Evolutionary conservation across 2,329 filamentous ascomycete genomes (phyloP), one percentile per base, ranked within the genome.

Genomic region (Diplocarpon mali): DNA sequence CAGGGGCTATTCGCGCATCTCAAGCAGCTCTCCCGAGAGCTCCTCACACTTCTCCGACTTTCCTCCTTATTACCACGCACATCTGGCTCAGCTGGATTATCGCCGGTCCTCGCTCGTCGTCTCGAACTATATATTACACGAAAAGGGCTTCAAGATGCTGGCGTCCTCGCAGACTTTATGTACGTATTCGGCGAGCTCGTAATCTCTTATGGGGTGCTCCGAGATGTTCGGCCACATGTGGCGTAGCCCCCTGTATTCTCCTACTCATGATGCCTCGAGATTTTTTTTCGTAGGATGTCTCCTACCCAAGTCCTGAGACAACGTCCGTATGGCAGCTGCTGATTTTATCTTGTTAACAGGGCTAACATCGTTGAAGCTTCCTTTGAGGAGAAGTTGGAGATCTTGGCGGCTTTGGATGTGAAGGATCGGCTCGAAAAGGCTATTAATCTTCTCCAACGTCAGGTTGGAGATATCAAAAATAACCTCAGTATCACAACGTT

Each of bases 151-250:
- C 71, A 77, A 35, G 88, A 96, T 54, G 89, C 89, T 1, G 90
- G 90, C 2, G 69, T 79, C 8, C 72, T 98, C 9, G 90, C 92
- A 6, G 92, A 98, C 62, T 96, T 96, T 62, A 95, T 98, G 87
- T 24, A 24, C 7, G 20, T 24, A 24, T 24, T 7, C 20, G 20
- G 20, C 20, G 20, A 24, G 20, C 20, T 24, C 20, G 7, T 7
- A 24, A 7, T 4, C 20, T 7, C 20, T 4, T 24, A 4, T 7
- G 20, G 3, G 20, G 20, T 24, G n/a, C 7, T 24, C 20, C 20
- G 7, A 7, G 20, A 7, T 24, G 3, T 4, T 7, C 7, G 20
- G 20, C 4, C 4, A 24, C 3, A 24, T 24, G 3, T 24, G 20
- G 20, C 20, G 20, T 3, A 24, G 20, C 20, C 20, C 20, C 20